Percentiles rank a stretch among this genome's conserved stretches.
These are phyloP conservation scores for Silene noctiflora DNA, from an alignment of 179 eudicot genomes.

Conservation along the genomic window DNA sequence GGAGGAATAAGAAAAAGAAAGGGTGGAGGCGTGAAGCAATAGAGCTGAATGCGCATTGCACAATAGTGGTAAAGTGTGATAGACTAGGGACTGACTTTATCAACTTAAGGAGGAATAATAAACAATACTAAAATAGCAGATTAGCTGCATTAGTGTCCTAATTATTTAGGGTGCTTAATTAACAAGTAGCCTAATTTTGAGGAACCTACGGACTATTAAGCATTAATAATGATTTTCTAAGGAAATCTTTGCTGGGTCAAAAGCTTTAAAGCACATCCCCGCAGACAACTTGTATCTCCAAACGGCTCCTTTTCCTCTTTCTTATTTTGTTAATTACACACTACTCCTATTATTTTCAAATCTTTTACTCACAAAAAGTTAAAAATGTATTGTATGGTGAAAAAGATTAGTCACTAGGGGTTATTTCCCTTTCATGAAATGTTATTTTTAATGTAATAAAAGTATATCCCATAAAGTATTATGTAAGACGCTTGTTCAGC, in stretches of 20 bases:
- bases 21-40: slow-evolving; percentile 3
- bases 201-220: slow-evolving; percentile 22
- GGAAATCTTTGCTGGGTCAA: slow-evolving; percentile 30
- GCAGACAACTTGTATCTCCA: slow-evolving; percentile 25
- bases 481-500: too few relatives aligned
- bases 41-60: background rate
- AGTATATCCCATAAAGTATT: too few relatives aligned
- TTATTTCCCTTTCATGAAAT: too few relatives aligned
- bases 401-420: too few relatives aligned
- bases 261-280: slow-evolving; percentile 3
- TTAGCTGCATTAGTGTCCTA: slow-evolving; percentile 1
- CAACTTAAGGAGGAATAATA: background rate
- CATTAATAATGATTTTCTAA: background rate
- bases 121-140: background rate
- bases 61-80: background rate
- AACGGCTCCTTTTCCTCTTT: slow-evolving; percentile 33
- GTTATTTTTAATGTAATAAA: too few relatives aligned
- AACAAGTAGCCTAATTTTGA: slow-evolving; percentile 27
- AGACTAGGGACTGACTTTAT: slow-evolving; percentile 12
- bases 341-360: too few relatives aligned
- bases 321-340: background rate
- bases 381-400: too few relatives aligned
- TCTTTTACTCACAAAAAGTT: too few relatives aligned
- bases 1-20: slow-evolving; percentile 24
- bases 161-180: background rate